Evolutionary conservation across 2,329 filamentous ascomycete species (phyloP).

Genomic region (Emericellopsis atlantica): DNA sequence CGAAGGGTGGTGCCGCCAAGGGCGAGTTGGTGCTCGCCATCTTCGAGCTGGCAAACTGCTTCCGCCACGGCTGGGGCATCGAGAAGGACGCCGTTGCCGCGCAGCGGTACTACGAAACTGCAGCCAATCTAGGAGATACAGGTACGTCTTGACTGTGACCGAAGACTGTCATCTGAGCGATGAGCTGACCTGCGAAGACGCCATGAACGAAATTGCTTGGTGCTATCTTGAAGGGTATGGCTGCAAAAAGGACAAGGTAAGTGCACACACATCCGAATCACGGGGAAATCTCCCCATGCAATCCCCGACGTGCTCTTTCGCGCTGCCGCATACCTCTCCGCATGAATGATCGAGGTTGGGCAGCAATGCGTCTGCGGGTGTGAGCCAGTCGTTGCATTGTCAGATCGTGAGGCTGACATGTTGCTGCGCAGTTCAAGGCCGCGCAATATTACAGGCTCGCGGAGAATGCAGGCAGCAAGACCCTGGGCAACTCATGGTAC

Average conservation of each 20-base stretch:
- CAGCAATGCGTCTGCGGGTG: no score
- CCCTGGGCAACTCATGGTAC: slow-evolving; percentile 89
- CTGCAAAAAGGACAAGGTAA: slow-evolving; percentile 95
- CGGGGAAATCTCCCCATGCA: no score
- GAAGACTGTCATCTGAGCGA: neutral
- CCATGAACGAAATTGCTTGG: slow-evolving; percentile 94
- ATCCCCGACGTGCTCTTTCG: no score
- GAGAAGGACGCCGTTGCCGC: slow-evolving; percentile 77
- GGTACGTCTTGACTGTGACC: slow-evolving; percentile 27
- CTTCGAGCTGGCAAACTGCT: slow-evolving; percentile 86
- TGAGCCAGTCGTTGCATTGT: no score
- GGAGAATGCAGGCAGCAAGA: slow-evolving; percentile 80
- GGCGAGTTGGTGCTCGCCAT: slow-evolving; percentile 94
- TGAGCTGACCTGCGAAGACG: slow-evolving; percentile 45
- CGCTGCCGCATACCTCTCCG: no score
- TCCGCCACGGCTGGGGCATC: slow-evolving; percentile 90
- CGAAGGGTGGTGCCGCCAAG: slow-evolving; percentile 88
- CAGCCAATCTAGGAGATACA: slow-evolving; percentile 88
- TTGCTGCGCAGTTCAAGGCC: slow-evolving; percentile 50
- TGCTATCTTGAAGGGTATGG: slow-evolving; percentile 97
- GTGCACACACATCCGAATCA: slow-evolving; percentile 19
- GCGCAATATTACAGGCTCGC: slow-evolving; percentile 89
- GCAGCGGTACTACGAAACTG: slow-evolving; percentile 91
- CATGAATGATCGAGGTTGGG: no score
- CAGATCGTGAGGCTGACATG: neutral